phyloP scores from a whole-genome alignment of 2,329 filamentous ascomycete species.

The Ceratocystis eucalypticola region DNA sequence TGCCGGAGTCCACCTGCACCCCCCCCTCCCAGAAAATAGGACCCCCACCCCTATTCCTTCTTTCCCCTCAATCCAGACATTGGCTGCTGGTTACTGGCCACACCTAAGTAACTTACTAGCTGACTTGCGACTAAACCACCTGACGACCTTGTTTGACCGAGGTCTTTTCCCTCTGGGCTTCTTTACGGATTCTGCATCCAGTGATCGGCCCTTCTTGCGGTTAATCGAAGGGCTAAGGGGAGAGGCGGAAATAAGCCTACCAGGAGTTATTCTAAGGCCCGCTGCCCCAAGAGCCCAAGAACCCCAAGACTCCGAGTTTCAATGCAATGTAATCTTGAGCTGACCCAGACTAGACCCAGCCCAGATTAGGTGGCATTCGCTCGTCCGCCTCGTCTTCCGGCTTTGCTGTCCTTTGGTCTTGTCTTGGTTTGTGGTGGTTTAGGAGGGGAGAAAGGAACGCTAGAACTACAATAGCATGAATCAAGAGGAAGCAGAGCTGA shows the following conservation, averaged over 20 bases:
- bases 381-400: too few species aligned
- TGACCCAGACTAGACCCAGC: not conserved
- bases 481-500: not conserved
- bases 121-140: not conserved
- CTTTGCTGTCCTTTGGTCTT: not conserved
- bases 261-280: not conserved
- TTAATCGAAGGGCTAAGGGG: not conserved
- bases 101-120: not conserved
- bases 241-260: not conserved
- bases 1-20: not conserved
- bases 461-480: not conserved
- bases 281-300: not conserved
- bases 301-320: not conserved
- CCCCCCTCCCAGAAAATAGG: not conserved
- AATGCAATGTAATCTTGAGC: slow-evolving; percentile 2
- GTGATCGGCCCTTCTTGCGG: slow-evolving; percentile 5
- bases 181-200: not conserved
- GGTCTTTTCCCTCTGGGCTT: not conserved
- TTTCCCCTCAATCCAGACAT: not conserved
- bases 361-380: not conserved
- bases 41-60: slow-evolving; percentile 3
- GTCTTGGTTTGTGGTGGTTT: not conserved
- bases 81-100: not conserved
- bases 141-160: not conserved
- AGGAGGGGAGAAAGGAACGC: not conserved